Percentiles rank a stretch among this genome's conserved stretches.
These are phyloP conservation scores for Xerophyta viscosa DNA, from an alignment of 106 monocot species.

Conservation along the genomic window DNA sequence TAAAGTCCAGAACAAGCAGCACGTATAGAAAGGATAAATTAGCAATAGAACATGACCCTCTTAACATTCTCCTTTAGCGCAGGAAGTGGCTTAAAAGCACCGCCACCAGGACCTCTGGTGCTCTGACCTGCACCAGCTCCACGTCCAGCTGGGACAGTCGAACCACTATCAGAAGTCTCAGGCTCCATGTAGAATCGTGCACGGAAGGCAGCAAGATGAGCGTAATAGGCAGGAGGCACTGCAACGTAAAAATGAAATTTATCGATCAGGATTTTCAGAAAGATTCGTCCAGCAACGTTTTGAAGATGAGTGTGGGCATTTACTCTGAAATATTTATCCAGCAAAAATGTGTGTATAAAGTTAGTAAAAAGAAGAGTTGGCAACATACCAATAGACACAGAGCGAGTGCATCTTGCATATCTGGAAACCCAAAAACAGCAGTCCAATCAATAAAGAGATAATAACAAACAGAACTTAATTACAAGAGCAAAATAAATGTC, in stretches of 20 bases:
- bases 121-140: constrained; percentile 28
- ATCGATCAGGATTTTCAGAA: too few species aligned
- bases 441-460: neutral
- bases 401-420: constrained; percentile 83
- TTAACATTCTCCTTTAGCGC: constrained; percentile 91
- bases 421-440: constrained; percentile 16
- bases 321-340: too few species aligned
- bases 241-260: neutral
- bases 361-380: neutral
- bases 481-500: too few species aligned
- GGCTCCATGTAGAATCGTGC: constrained; percentile 93
- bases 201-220: constrained; percentile 84
- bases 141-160: constrained; percentile 36
- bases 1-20: neutral
- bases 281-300: too few species aligned
- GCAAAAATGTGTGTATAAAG: neutral
- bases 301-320: too few species aligned
- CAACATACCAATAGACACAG: constrained; percentile 65
- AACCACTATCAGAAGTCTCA: constrained; percentile 72
- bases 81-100: constrained; percentile 73
- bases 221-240: constrained; percentile 98
- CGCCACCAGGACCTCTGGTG: constrained; percentile 24
- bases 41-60: constrained; percentile 93
- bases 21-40: neutral
- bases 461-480: too few species aligned